A percentile compares a stretch with the other conserved stretches of the same genome.
Evolutionary conservation across 352 stramenopile genomes (phyloP).

Genomic region (Pythium graminicola): DNA sequence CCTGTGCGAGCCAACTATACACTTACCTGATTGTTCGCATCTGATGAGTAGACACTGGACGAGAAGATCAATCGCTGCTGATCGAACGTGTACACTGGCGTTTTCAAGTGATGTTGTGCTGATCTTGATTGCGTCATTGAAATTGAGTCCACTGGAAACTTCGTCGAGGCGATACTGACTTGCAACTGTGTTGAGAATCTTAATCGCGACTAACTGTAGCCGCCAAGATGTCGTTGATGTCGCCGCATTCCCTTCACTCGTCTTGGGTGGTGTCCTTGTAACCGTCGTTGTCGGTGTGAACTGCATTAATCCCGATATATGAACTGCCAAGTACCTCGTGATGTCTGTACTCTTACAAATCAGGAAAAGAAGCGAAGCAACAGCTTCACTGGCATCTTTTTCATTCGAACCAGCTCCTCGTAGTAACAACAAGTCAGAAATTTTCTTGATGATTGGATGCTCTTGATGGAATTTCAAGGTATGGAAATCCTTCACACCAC

Average conservation of each 20-base stretch:
- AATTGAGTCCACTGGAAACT: conserved; percentile 42
- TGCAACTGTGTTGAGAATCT: conserved; percentile 69
- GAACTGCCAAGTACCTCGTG: conserved; percentile 44
- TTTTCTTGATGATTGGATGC: conserved; percentile 39
- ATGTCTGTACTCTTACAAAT: conserved; percentile 77
- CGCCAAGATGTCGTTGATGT: conserved; percentile 39
- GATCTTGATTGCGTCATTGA: conserved; percentile 56
- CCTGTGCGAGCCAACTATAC: neutral
- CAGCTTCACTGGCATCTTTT: conserved; percentile 71
- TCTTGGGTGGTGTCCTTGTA: conserved; percentile 21
- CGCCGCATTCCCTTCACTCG: neutral
- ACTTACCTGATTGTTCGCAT: conserved; percentile 66
- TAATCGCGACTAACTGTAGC: conserved; percentile 66
- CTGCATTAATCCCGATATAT: conserved; percentile 49
- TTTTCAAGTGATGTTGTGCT: conserved; percentile 61
- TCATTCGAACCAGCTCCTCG: conserved; percentile 63
- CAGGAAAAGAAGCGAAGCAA: conserved; percentile 67
- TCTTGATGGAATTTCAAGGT: conserved; percentile 44
- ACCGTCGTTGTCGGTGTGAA: conserved; percentile 12
- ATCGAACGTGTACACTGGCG: conserved; percentile 69
- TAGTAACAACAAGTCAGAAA: conserved; percentile 37
- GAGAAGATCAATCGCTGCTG: conserved; percentile 57
- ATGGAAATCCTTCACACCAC: conserved; percentile 50
- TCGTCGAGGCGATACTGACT: conserved; percentile 75
- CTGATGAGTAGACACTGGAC: conserved; percentile 67